These are phyloP conservation scores for Gamsiella multidivaricata DNA, from an alignment of 192 early-diverging fungal genomes.

Conservation along the genomic window DNA sequence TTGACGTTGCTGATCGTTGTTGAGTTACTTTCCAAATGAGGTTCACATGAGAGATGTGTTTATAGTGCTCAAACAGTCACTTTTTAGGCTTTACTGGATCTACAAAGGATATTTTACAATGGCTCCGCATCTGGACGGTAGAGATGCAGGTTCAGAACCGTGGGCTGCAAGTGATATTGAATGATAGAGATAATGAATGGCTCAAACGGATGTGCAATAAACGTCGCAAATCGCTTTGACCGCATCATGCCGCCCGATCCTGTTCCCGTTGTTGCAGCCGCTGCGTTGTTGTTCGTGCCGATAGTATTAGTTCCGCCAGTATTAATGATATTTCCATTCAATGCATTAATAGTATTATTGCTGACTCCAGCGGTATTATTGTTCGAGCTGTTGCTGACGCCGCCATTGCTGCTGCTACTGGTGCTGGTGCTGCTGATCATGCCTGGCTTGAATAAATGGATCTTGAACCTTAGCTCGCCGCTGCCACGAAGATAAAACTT, in stretches of 20 bases:
- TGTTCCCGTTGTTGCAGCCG: neutral
- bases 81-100: neutral
- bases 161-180: slow-evolving; percentile 50
- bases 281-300: neutral
- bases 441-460: slow-evolving; percentile 51
- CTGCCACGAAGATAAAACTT: slow-evolving; percentile 73
- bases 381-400: slow-evolving; percentile 4
- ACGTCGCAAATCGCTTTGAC: slow-evolving; percentile 64
- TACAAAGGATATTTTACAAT: slow-evolving; percentile 12
- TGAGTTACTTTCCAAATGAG: neutral
- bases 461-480: slow-evolving; percentile 67
- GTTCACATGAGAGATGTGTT: neutral
- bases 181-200: slow-evolving; percentile 76
- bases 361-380: slow-evolving; percentile 4
- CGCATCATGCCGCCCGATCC: slow-evolving; percentile 4
- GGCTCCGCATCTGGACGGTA: slow-evolving; percentile 39
- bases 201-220: slow-evolving; percentile 75
- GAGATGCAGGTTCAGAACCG: slow-evolving; percentile 64
- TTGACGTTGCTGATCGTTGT: neutral
- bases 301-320: slow-evolving; percentile 10
- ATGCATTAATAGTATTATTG: neutral
- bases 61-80: neutral
- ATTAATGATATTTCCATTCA: slow-evolving; percentile 1
- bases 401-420: slow-evolving; percentile 15
- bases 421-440: neutral